phyloP scores from a whole-genome alignment of 768 basidiomycete genomes.

The Agrocybe pediades region DNA sequence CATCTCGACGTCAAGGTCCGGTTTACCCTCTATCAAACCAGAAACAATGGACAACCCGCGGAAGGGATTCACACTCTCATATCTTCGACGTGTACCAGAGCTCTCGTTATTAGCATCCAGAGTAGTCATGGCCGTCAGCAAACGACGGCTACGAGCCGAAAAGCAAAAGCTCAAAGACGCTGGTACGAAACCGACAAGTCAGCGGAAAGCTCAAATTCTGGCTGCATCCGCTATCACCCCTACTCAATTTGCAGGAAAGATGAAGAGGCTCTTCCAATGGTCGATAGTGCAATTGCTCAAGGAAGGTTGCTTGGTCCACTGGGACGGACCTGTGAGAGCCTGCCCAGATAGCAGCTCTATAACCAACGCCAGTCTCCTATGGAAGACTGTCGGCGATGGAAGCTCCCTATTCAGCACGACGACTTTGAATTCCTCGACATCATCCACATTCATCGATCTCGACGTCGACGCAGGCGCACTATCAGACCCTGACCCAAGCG shows the following conservation, averaged over 20 bases:
- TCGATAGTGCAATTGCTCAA: constrained; percentile 64
- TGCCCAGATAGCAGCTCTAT: constrained; percentile 9
- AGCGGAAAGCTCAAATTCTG: constrained; percentile 6
- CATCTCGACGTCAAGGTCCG: background rate
- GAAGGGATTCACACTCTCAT: constrained; percentile 69
- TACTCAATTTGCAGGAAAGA: constrained; percentile 40
- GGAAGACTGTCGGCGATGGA: constrained; percentile 43
- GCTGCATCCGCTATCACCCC: constrained; percentile 9
- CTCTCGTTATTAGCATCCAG: constrained; percentile 62
- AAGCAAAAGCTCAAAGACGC: constrained; percentile 41
- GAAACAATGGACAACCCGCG: constrained; percentile 10
- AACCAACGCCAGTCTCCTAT: constrained; percentile 36
- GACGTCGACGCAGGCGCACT: constrained; percentile 41
- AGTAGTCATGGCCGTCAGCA: constrained; percentile 63
- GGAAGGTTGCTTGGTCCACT: constrained; percentile 75
- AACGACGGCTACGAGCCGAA: constrained; percentile 52
- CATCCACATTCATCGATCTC: constrained; percentile 8
- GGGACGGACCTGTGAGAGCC: constrained; percentile 62
- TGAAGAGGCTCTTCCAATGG: constrained; percentile 70
- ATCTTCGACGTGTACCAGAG: constrained; percentile 78
- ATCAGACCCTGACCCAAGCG: constrained; percentile 54
- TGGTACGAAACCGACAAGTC: constrained; percentile 12
- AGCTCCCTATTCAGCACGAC: constrained; percentile 32
- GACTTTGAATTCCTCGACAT: constrained; percentile 7
- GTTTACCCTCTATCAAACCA: background rate